Conservation (phyloP, 148 eudicot species). For the Fallopia convolvulus region DNA sequence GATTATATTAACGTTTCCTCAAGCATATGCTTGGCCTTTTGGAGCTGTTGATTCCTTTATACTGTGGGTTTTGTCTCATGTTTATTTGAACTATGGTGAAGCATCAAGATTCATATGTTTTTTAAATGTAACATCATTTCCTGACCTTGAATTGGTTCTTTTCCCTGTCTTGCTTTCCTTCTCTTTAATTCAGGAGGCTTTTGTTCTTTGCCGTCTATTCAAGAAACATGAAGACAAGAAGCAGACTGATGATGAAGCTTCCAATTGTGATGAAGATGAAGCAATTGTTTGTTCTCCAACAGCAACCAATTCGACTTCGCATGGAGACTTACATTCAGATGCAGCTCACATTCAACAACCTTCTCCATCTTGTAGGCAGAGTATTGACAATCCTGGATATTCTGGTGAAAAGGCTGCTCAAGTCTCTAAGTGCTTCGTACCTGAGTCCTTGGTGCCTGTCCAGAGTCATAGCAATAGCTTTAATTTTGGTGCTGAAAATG, state of each 20-base stretch:
- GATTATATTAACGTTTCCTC: neutral
- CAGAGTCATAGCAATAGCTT: constrained; percentile 24
- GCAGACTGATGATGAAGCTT: constrained; percentile 50
- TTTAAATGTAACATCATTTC: neutral
- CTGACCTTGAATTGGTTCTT: neutral
- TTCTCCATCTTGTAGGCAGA: constrained; percentile 21
- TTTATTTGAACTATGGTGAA: neutral
- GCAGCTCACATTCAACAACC: constrained; percentile 27
- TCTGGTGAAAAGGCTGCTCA: constrained; percentile 19
- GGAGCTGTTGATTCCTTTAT: neutral
- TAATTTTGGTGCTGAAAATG: constrained; percentile 22
- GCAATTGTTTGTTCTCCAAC: constrained; percentile 36
- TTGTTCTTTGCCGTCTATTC: constrained; percentile 75
- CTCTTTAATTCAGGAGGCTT: constrained; percentile 46
- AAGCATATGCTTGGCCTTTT: neutral
- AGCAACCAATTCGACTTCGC: constrained; percentile 25
- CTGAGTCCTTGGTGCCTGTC: constrained; percentile 27
- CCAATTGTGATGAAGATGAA: constrained; percentile 44
- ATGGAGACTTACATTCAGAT: constrained; percentile 39
- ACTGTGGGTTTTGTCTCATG: neutral
- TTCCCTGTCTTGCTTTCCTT: neutral
- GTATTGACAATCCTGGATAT: constrained; percentile 25
- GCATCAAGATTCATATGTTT: neutral
- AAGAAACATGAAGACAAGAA: constrained; percentile 55
- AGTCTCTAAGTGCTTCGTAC: constrained; percentile 20